phyloP scores from a whole-genome alignment of 352 stramenopile genomes.

The Aphanomyces astaci region DNA sequence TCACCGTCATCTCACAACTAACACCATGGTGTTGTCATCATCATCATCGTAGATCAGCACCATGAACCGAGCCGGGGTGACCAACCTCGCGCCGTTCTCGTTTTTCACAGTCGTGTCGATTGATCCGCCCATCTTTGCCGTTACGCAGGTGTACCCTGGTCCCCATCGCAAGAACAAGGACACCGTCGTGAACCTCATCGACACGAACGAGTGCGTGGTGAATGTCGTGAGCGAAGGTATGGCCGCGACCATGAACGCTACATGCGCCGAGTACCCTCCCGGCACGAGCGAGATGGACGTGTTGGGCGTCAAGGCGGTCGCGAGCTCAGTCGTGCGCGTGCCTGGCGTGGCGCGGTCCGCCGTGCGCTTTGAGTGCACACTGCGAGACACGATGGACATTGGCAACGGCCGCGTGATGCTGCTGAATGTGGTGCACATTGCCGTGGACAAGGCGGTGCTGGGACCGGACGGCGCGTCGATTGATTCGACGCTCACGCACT shows the following conservation, averaged over 20 bases:
- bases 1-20: too few relatives aligned
- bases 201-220: conserved; percentile 6
- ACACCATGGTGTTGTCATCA: too few relatives aligned
- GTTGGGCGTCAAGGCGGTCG: neutral
- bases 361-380: conserved; percentile 2
- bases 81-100: conserved; percentile 15
- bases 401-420: neutral
- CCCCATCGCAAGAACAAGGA: conserved; percentile 3
- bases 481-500: neutral
- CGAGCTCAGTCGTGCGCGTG: neutral
- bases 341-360: neutral
- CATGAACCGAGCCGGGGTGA: neutral
- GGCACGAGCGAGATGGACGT: conserved; percentile 5
- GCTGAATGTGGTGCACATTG: neutral
- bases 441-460: neutral
- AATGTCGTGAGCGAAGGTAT: neutral
- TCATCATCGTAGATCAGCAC: neutral
- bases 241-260: conserved; percentile 1
- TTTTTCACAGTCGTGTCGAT: conserved; percentile 15
- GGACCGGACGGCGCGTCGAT: neutral
- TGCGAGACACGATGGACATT: conserved; percentile 1
- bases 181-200: neutral
- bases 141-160: conserved; percentile 6
- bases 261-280: neutral
- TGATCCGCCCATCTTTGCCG: neutral